Evolutionary conservation across 2,329 filamentous ascomycete species (phyloP).

Genomic region (Neurospora sp.): DNA sequence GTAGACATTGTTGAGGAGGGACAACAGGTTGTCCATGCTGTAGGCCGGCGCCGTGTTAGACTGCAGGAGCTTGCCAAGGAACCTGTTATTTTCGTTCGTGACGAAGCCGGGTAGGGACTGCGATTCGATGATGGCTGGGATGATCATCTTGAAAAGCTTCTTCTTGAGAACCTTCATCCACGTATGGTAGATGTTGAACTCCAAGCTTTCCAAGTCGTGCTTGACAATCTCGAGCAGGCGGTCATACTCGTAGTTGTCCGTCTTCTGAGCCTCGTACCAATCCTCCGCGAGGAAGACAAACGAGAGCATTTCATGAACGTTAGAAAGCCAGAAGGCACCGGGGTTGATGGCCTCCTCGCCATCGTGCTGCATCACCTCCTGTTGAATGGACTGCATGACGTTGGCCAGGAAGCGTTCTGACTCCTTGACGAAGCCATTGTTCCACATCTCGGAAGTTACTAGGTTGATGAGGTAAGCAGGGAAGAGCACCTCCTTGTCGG

Average conservation of each 20-base stretch:
- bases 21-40: conserved; percentile 98
- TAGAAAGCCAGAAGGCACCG: conserved; percentile 96
- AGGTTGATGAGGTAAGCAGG: conserved; percentile 98
- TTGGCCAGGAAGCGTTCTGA: conserved; percentile 97
- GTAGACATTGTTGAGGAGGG: conserved; percentile 91
- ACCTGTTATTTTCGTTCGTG: conserved; percentile 95
- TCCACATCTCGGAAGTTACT: conserved; percentile 99
- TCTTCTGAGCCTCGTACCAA: conserved; percentile 99
- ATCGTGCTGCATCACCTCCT: conserved; percentile 98
- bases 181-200: conserved; percentile 99
- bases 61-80: conserved; percentile 92
- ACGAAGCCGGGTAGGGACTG: conserved; percentile 97
- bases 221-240: conserved; percentile 96
- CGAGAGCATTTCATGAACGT: conserved; percentile 98
- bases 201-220: conserved; percentile 93
- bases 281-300: conserved; percentile 99
- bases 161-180: conserved; percentile 99
- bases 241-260: conserved; percentile 98
- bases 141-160: conserved; percentile 99
- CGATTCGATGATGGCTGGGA: conserved; percentile 97
- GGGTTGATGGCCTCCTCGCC: conserved; percentile 95
- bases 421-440: conserved; percentile 99
- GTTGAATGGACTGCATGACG: conserved; percentile 99
- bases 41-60: conserved; percentile 87
- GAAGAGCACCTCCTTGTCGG: conserved; percentile 97